Conservation (phyloP, 2,329 filamentous ascomycete genomes). For the Pseudogymnoascus sp. region DNA sequence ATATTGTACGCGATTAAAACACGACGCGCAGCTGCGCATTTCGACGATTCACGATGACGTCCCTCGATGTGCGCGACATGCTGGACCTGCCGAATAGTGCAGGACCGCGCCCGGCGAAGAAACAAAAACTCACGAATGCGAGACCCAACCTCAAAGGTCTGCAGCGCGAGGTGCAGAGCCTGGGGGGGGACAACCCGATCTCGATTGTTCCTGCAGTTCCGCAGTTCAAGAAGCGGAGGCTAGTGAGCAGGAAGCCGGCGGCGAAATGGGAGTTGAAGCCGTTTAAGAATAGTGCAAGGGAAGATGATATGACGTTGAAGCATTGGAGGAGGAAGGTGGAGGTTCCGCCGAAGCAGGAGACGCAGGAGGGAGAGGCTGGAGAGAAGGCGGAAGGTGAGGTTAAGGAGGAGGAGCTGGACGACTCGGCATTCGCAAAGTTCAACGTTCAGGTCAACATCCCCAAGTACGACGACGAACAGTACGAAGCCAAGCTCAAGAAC, state of each 20-base stretch:
- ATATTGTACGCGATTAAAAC: background rate
- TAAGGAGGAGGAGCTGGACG: slow-evolving; percentile 37
- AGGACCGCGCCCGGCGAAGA: slow-evolving; percentile 57
- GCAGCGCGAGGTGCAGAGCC: slow-evolving; percentile 56
- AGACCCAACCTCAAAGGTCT: slow-evolving; percentile 54
- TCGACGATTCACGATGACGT: slow-evolving; percentile 47
- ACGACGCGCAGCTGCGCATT: background rate
- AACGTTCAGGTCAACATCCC: slow-evolving; percentile 74
- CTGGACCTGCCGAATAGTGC: slow-evolving; percentile 66
- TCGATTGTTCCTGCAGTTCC: slow-evolving; percentile 55
- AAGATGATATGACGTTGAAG: slow-evolving; percentile 60
- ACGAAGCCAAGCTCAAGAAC: slow-evolving; percentile 63
- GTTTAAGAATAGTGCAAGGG: slow-evolving; percentile 72
- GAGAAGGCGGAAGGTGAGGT: slow-evolving; percentile 33
- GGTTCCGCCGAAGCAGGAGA: slow-evolving; percentile 30
- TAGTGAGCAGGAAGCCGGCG: slow-evolving; percentile 47
- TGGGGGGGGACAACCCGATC: slow-evolving; percentile 59
- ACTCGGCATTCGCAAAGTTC: slow-evolving; percentile 73
- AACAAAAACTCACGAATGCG: slow-evolving; percentile 59
- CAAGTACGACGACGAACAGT: slow-evolving; percentile 80
- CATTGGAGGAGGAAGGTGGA: slow-evolving; percentile 71
- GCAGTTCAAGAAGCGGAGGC: slow-evolving; percentile 51
- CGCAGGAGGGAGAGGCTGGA: slow-evolving; percentile 28
- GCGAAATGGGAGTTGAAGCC: slow-evolving; percentile 57
- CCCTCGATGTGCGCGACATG: slow-evolving; percentile 79